Conservation (phyloP, 2,329 filamentous ascomycete species). For the Diplodia corticola region DNA sequence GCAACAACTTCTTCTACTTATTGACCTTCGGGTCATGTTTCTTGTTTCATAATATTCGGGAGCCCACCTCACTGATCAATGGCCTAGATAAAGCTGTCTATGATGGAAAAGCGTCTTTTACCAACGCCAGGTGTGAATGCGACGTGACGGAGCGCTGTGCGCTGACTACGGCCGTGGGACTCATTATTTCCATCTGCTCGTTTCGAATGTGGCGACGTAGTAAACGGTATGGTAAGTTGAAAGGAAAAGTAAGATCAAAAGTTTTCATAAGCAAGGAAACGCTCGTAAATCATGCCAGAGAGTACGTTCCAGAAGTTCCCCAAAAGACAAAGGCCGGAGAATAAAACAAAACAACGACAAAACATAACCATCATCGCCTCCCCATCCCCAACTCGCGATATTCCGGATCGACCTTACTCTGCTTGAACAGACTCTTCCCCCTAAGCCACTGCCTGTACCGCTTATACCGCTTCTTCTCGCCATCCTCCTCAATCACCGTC, state of each 20-base stretch:
- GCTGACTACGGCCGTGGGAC: neutral
- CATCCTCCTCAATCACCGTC: constrained; percentile 84
- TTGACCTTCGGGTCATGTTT: too few relatives aligned
- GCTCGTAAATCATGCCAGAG: neutral
- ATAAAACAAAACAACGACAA: neutral
- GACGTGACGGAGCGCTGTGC: too few relatives aligned
- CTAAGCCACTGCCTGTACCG: constrained; percentile 92
- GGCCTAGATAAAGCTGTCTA: too few relatives aligned
- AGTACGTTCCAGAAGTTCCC: too few relatives aligned
- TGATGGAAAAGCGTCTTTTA: too few relatives aligned
- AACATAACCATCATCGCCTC: neutral
- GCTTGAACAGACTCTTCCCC: constrained; percentile 95
- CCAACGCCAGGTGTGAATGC: too few relatives aligned
- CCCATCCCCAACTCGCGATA: constrained; percentile 28
- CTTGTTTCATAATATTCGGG: too few relatives aligned
- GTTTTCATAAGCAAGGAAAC: neutral
- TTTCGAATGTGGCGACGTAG: neutral
- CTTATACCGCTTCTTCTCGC: constrained; percentile 92
- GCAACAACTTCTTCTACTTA: too few relatives aligned
- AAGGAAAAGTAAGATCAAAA: too few relatives aligned
- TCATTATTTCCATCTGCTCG: neutral
- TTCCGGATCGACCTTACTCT: constrained; percentile 60
- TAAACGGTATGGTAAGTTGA: neutral
- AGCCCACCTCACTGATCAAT: too few relatives aligned
- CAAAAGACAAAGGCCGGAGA: neutral